A percentile compares a stretch with the other conserved stretches of the same genome.
Evolutionary conservation across 805 yeast genomes (phyloP).

Genomic region (Maudiozyma barnettii): DNA sequence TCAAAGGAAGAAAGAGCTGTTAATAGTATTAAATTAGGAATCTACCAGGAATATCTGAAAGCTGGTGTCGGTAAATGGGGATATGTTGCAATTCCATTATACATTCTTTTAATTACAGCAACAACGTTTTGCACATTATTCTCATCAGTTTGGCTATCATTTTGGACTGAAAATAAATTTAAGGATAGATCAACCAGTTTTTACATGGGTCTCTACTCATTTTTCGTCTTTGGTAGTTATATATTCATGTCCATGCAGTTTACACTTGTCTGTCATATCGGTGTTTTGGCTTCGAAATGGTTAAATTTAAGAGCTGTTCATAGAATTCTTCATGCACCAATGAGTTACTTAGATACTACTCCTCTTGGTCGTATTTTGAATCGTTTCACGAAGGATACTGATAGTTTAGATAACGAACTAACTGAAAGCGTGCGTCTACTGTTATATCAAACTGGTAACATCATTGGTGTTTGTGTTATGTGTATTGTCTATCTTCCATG

Average conservation of each 20-base stretch:
- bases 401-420: slow-evolving; percentile 71
- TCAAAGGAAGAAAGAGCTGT: slow-evolving; percentile 50
- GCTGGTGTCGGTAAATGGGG: slow-evolving; percentile 46
- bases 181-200: slow-evolving; percentile 37
- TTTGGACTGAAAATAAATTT: slow-evolving; percentile 63
- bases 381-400: slow-evolving; percentile 82
- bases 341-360: slow-evolving; percentile 75
- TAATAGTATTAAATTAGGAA: slow-evolving; percentile 39
- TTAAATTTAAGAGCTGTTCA: slow-evolving; percentile 55
- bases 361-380: slow-evolving; percentile 83
- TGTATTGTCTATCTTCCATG: slow-evolving; percentile 69
- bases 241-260: slow-evolving; percentile 34
- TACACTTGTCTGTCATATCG: slow-evolving; percentile 30
- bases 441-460: slow-evolving; percentile 42
- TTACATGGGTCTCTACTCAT: slow-evolving; percentile 69
- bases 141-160: slow-evolving; percentile 60
- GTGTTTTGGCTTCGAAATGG: slow-evolving; percentile 40
- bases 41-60: slow-evolving; percentile 42
- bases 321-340: slow-evolving; percentile 63
- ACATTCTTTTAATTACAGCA: slow-evolving; percentile 16
- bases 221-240: slow-evolving; percentile 41
- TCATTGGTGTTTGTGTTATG: slow-evolving; percentile 57
- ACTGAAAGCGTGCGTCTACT: slow-evolving; percentile 59
- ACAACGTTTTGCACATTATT: slow-evolving; percentile 27
- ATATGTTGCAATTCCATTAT: slow-evolving; percentile 16